phyloP scores from a whole-genome alignment of 192 early-diverging fungal genomes.

The Coemansia sp. region DNA sequence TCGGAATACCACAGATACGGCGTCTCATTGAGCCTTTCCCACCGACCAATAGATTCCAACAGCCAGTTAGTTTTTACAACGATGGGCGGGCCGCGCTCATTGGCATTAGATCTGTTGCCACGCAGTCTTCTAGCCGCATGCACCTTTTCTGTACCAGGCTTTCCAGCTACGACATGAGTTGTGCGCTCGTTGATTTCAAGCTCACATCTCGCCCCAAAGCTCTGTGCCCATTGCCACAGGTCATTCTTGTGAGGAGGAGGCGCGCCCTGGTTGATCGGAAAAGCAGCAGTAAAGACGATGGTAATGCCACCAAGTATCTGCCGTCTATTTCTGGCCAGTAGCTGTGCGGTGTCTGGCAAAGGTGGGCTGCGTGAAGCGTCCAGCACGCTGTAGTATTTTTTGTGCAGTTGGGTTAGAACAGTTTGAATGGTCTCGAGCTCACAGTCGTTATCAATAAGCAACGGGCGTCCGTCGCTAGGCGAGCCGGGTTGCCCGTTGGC shows the following conservation, averaged over 20 bases:
- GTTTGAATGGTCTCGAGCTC: conserved; percentile 54
- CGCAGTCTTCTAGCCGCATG: conserved; percentile 54
- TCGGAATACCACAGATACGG: conserved; percentile 53
- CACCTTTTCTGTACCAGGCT: conserved; percentile 75
- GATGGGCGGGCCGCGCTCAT: conserved; percentile 51
- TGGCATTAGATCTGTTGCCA: conserved; percentile 52
- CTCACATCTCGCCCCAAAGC: conserved; percentile 80
- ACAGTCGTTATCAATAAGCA: conserved; percentile 55
- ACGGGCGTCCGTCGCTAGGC: not conserved
- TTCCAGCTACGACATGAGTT: conserved; percentile 87
- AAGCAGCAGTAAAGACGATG: conserved; percentile 78
- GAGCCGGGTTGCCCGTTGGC: not conserved
- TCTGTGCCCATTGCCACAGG: conserved; percentile 72
- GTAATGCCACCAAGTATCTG: conserved; percentile 62
- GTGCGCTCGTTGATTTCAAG: conserved; percentile 56
- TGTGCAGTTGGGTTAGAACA: conserved; percentile 66
- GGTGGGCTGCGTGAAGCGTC: conserved; percentile 11
- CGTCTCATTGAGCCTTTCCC: conserved; percentile 66
- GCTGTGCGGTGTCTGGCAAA: conserved; percentile 35
- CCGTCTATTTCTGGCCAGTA: conserved; percentile 61
- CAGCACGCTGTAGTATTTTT: conserved; percentile 58
- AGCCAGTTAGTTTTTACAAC: conserved; percentile 56
- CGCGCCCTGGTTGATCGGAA: conserved; percentile 57
- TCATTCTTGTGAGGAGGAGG: conserved; percentile 63
- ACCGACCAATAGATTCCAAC: conserved; percentile 64